A percentile compares a stretch with the other conserved stretches of the same genome.
Conservation (phyloP, 192 early-diverging fungal species). For the Backusella australiensis region DNA sequence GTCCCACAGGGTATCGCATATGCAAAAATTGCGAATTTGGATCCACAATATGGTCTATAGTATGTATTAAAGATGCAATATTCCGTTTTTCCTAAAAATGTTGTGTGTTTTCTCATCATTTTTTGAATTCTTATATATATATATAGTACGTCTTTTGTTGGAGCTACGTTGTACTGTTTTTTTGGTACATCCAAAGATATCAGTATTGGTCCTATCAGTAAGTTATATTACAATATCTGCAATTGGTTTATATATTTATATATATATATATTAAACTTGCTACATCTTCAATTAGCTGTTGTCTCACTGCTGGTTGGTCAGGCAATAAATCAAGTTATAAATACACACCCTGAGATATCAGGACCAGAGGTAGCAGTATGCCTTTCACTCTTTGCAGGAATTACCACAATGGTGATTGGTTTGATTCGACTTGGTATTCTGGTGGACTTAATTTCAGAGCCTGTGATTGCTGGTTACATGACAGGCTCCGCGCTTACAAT, state of each 20-base stretch:
- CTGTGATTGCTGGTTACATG: slow-evolving; percentile 86
- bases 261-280: too few relatives aligned
- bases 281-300: slow-evolving; percentile 42
- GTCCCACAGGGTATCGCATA: slow-evolving; percentile 77
- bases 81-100: not conserved
- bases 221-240: not conserved
- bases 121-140: slow-evolving; percentile 22
- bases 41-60: slow-evolving; percentile 76
- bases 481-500: slow-evolving; percentile 83
- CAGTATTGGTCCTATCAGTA: slow-evolving; percentile 55
- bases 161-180: slow-evolving; percentile 60
- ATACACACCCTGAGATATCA: slow-evolving; percentile 34
- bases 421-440: slow-evolving; percentile 80
- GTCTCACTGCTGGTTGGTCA: slow-evolving; percentile 77
- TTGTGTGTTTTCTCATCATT: not conserved
- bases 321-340: slow-evolving; percentile 37
- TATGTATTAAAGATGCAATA: slow-evolving; percentile 17
- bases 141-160: slow-evolving; percentile 54
- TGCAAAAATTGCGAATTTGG: slow-evolving; percentile 70
- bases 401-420: slow-evolving; percentile 67
- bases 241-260: not conserved
- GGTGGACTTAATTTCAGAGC: slow-evolving; percentile 83
- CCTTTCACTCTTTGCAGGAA: slow-evolving; percentile 45
- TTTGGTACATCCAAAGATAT: slow-evolving; percentile 76
- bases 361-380: slow-evolving; percentile 64